These are phyloP conservation scores for Trichomonas tenax DNA, from an alignment of 208 protist genomes.

Conservation along the genomic window DNA sequence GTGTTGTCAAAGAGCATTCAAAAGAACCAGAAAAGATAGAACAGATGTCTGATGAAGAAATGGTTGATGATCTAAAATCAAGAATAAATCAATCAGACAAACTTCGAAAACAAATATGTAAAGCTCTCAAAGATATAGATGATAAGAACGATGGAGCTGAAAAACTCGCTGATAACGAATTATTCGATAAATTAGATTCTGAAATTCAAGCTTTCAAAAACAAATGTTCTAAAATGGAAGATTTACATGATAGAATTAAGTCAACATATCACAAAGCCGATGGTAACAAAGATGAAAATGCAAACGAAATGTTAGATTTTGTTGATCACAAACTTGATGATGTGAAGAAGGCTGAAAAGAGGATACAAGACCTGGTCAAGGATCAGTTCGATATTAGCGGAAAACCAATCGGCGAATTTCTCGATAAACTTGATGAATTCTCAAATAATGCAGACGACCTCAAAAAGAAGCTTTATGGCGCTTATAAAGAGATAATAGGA, in stretches of 20 bases:
- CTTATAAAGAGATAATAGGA: not conserved
- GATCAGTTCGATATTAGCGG: not conserved
- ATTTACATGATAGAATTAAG: not conserved
- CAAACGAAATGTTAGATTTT: not conserved
- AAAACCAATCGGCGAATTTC: not conserved
- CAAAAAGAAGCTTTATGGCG: not conserved
- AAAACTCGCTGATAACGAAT: not conserved
- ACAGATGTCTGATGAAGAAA: not conserved
- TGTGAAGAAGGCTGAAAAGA: not conserved
- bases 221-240: not conserved
- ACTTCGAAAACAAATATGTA: not conserved
- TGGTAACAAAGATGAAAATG: not conserved
- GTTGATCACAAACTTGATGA: not conserved
- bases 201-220: not conserved
- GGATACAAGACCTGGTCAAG: not conserved
- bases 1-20: not conserved
- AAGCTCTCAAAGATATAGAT: not conserved
- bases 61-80: not conserved
- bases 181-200: not conserved
- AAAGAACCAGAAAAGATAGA: not conserved
- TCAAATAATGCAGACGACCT: not conserved
- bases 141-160: not conserved
- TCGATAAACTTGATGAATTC: not conserved
- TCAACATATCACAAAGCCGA: not conserved
- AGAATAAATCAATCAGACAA: not conserved